Conservation (phyloP, 306 rosid species). For the Nissolia schottii region DNA sequence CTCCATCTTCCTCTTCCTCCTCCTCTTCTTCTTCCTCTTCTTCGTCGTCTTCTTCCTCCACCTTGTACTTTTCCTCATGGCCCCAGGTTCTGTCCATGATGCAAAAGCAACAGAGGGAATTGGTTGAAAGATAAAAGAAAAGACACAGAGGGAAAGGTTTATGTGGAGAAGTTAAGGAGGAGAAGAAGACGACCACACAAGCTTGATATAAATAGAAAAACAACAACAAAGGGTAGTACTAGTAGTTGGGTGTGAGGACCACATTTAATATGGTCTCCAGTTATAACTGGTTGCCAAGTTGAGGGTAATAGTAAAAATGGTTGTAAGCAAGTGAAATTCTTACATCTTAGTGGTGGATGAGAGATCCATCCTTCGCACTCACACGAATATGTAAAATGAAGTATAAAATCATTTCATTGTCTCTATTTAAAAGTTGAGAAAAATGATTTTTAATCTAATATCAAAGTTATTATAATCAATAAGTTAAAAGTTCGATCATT, state of each 20-base stretch:
- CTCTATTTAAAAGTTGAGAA: no score
- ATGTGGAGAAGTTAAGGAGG: constrained; percentile 31
- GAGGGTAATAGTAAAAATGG: constrained; percentile 35
- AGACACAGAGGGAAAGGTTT: not conserved
- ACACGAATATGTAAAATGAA: no score
- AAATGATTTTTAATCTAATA: no score
- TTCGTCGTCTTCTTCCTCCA: constrained; percentile 35
- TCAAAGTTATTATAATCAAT: no score
- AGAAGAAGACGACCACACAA: constrained; percentile 9
- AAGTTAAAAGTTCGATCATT: no score
- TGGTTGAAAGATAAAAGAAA: not conserved
- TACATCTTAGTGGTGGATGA: no score
- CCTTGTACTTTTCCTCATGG: constrained; percentile 41
- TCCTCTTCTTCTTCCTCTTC: constrained; percentile 39
- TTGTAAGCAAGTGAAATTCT: no score
- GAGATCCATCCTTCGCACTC: no score
- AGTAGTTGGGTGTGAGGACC: constrained; percentile 55
- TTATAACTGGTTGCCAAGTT: constrained; percentile 22
- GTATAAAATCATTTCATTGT: no score
- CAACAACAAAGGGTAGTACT: constrained; percentile 3
- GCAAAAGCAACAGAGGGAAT: not conserved
- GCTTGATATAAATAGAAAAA: constrained; percentile 35
- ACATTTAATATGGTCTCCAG: constrained; percentile 45
- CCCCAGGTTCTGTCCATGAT: constrained; percentile 53
- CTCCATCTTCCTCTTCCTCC: constrained; percentile 48